Percentiles rank a stretch among this genome's conserved stretches.
Conservation (phyloP, 176 grass and related monocot species). For the Oryza coarctata region DNA sequence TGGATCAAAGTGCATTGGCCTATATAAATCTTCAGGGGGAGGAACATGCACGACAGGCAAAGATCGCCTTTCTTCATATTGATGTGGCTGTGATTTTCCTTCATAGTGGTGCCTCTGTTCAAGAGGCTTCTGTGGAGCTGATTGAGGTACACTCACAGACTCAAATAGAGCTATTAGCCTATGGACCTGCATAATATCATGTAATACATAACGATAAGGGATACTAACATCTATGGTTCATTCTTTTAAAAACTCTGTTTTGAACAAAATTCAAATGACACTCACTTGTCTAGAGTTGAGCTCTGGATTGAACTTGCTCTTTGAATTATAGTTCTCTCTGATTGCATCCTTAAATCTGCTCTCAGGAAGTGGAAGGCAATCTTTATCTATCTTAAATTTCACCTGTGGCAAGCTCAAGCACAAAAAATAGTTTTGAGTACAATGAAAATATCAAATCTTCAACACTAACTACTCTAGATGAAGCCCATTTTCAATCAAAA, state of each 20-base stretch:
- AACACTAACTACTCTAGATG: constrained; percentile 13
- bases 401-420: constrained; percentile 37
- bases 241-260: constrained; percentile 22
- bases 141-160: constrained; percentile 27
- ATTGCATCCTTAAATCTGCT: constrained; percentile 68
- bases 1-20: constrained; percentile 36
- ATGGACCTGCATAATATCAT: constrained; percentile 48
- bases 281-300: constrained; percentile 66
- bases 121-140: constrained; percentile 12
- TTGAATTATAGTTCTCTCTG: constrained; percentile 63
- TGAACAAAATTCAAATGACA: not conserved
- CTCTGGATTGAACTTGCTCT: constrained; percentile 55
- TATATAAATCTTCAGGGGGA: constrained; percentile 41
- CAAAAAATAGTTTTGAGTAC: constrained; percentile 5
- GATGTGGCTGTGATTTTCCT: constrained; percentile 24
- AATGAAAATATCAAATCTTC: not conserved
- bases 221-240: constrained; percentile 3
- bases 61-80: constrained; percentile 31
- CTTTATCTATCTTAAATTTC: constrained; percentile 62
- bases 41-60: constrained; percentile 39
- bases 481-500: not conserved
- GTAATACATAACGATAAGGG: constrained; percentile 8
- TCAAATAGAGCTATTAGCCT: constrained; percentile 52
- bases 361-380: constrained; percentile 68
- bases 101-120: constrained; percentile 33